These are phyloP conservation scores for Tylopilus balloui DNA, from an alignment of 768 basidiomycete genomes.

Conservation along the genomic window DNA sequence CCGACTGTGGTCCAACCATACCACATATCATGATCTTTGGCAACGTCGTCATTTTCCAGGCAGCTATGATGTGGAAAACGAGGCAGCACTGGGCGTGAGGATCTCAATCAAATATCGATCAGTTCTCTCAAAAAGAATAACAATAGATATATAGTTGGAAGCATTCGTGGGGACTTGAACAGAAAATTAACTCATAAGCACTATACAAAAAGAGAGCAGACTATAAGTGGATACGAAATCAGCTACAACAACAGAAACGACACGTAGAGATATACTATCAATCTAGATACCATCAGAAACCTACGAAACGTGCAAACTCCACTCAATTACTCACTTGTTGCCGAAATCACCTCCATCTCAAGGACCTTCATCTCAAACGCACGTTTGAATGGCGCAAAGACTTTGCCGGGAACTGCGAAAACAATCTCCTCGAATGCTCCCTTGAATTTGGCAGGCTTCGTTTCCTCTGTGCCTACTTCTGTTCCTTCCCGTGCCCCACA, in stretches of 20 bases:
- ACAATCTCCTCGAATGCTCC: constrained; percentile 39
- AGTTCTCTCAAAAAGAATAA: background rate
- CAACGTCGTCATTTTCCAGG: constrained; percentile 4
- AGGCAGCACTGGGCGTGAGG: background rate
- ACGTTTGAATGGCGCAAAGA: constrained; percentile 34
- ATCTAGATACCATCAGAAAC: background rate
- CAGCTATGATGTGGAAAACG: background rate
- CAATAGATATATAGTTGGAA: background rate
- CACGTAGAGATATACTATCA: background rate
- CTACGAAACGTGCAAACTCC: background rate
- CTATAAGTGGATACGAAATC: background rate
- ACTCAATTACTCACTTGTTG: constrained; percentile 23
- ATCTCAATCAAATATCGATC: background rate
- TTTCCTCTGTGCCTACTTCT: constrained; percentile 14
- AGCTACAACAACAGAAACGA: background rate
- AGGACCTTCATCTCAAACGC: constrained; percentile 40
- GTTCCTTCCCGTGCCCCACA: constrained; percentile 30
- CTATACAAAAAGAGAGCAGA: background rate
- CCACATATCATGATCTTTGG: constrained; percentile 31
- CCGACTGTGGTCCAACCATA: constrained; percentile 1
- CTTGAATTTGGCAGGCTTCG: constrained; percentile 34
- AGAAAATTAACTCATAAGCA: background rate
- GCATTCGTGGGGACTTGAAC: background rate
- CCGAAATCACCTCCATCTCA: constrained; percentile 33
- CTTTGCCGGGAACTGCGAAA: constrained; percentile 40